These are phyloP conservation scores for Coemansia linderi DNA, from an alignment of 371 early-diverging fungal genomes.

Conservation along the genomic window DNA sequence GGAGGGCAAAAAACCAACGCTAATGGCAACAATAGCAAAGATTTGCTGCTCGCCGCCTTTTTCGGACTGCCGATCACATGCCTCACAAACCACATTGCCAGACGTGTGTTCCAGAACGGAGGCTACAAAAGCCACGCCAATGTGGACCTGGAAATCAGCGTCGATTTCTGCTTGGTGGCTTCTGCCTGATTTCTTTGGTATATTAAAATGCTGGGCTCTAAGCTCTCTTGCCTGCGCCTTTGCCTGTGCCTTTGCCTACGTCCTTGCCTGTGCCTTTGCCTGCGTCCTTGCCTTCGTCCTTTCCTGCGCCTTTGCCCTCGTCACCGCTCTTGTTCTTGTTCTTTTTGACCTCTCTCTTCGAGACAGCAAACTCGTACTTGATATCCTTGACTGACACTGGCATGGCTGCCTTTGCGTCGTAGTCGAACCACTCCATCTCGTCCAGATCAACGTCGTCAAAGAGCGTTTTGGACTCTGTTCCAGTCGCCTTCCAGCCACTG, in stretches of 20 bases:
- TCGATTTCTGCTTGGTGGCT: neutral
- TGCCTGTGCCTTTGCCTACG: neutral
- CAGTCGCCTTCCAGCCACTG: constrained; percentile 72
- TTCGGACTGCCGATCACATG: constrained; percentile 9
- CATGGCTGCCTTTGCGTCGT: constrained; percentile 71
- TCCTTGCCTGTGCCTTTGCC: no score
- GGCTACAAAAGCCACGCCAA: neutral
- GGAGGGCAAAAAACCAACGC: neutral
- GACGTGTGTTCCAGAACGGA: neutral
- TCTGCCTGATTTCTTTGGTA: neutral
- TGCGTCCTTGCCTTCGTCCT: no score
- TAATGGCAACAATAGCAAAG: neutral
- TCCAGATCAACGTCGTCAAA: constrained; percentile 79
- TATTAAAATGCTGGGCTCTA: neutral
- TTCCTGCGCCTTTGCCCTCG: neutral
- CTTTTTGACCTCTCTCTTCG: constrained; percentile 10
- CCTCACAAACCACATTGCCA: no score
- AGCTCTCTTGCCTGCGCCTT: neutral
- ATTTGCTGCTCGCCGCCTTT: neutral
- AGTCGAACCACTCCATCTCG: constrained; percentile 88
- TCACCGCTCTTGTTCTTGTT: neutral
- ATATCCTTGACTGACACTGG: constrained; percentile 59
- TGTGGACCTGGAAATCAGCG: neutral
- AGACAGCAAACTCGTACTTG: constrained; percentile 30
- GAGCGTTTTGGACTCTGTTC: constrained; percentile 67